Evolutionary conservation across 108 stramenopile species (phyloP).

Genomic region (Craspedostauros australis): DNA sequence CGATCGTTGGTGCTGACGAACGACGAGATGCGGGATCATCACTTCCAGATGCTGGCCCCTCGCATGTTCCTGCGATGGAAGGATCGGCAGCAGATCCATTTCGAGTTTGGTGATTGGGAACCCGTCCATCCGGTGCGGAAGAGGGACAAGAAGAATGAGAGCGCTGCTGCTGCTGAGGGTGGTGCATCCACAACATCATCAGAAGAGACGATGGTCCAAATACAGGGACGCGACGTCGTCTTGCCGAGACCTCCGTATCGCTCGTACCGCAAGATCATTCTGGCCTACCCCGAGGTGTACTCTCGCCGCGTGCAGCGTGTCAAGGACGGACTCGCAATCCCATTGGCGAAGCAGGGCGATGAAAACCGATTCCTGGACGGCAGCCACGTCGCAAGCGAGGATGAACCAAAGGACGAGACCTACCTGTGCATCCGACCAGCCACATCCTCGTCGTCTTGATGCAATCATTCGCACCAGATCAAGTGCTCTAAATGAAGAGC

Average conservation of each 20-base stretch:
- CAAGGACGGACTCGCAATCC: slow-evolving; percentile 60
- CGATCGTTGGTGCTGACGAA: slow-evolving; percentile 84
- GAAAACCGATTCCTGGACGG: slow-evolving; percentile 82
- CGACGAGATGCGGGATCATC: slow-evolving; percentile 99
- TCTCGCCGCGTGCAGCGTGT: slow-evolving; percentile 73
- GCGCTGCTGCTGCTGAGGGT: too few relatives aligned
- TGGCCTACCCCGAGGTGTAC: slow-evolving; percentile 65
- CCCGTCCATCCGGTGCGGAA: background rate
- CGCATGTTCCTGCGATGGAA: slow-evolving; percentile 92
- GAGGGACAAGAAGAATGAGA: background rate
- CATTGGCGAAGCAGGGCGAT: slow-evolving; percentile 76
- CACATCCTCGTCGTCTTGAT: too few relatives aligned
- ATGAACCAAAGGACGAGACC: slow-evolving; percentile 68
- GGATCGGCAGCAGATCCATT: slow-evolving; percentile 90
- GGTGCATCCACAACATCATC: too few relatives aligned
- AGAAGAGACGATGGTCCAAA: too few relatives aligned
- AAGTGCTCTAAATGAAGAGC: too few relatives aligned
- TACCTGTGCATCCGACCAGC: slow-evolving; percentile 60
- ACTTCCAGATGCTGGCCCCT: slow-evolving; percentile 91
- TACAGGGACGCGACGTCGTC: too few relatives aligned
- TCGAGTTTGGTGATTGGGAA: slow-evolving; percentile 57
- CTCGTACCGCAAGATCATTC: slow-evolving; percentile 25
- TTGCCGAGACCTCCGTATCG: too few relatives aligned
- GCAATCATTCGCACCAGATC: too few relatives aligned
- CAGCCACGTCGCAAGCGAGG: slow-evolving; percentile 54